Base-by-base conservation (phyloP, 768 basidiomycete species). In the Leccinum imitatum region DNA sequence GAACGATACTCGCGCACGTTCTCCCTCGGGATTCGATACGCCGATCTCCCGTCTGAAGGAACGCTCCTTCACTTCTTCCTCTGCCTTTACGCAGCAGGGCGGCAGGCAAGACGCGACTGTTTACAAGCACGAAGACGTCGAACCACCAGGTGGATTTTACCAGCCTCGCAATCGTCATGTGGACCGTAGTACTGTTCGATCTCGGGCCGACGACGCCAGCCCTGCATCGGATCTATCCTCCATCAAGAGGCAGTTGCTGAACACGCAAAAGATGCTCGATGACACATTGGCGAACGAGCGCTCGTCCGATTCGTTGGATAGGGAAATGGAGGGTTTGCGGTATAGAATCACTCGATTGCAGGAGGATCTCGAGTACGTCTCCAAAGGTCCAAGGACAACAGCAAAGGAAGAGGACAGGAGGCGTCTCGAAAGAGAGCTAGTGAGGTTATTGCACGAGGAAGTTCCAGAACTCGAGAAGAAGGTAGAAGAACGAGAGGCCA, bases 351-450 rank as follows among this genome's bases (percentile, higher is more conserved):
- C 86, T 69, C 80, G 95, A 21, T 82, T 99, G 4, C 88, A 92
- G 69, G 93, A 97, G 53, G 96, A 98, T 72, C 78, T 99, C 31
- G 94, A 97, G 46, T 91, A 95, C 64, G 86, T 87, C 56, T 84
- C 86, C 2, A 84, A 88, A 7, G 90, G 93, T 0, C 85, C 93
- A 1, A 82, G 87, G 59, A 84, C 86, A 3, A 71, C 78, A 10
- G 81, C 83, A 17, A 90, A 90, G 75, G 94, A 97, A 57, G 90
- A 94, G 63, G 95, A 98, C 69, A 80, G 88, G 57, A 77, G 96
- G 21, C 83, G 86, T 64, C 79, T 97, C 30, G 97, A 99, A 75
- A 82, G 96, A 47, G 94, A 98, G 66, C 78, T 98, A 19, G 73
- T 96, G 58, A 79, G 81, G 50, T 77, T 99, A 55, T 85, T 91